phyloP scores from a whole-genome alignment of 306 rosid species.

The Morella rubra region DNA sequence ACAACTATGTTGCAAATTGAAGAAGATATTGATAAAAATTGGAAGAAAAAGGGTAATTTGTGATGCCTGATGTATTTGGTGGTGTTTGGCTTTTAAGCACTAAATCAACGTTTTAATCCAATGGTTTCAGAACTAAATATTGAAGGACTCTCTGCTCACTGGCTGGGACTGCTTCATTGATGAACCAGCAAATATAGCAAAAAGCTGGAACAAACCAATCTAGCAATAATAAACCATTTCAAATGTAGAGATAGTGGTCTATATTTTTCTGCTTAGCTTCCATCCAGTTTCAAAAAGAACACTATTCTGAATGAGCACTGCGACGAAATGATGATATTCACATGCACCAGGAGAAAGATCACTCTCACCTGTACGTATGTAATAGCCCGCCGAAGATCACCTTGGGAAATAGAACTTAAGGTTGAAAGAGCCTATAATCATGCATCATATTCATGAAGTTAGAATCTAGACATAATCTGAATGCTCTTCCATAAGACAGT shows the following conservation, averaged over 20 bases:
- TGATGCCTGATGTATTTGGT: background rate
- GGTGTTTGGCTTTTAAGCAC: too few species aligned
- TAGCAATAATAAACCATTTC: background rate
- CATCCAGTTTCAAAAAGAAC: slow-evolving; percentile 3
- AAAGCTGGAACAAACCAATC: background rate
- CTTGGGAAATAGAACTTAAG: slow-evolving; percentile 83
- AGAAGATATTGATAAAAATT: background rate
- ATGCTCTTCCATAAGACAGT: slow-evolving; percentile 3
- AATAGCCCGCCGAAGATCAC: slow-evolving; percentile 97
- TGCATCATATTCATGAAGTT: slow-evolving; percentile 21
- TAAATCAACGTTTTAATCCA: background rate
- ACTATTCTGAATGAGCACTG: background rate
- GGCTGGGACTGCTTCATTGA: background rate
- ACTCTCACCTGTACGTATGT: slow-evolving; percentile 80
- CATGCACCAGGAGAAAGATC: background rate
- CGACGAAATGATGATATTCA: background rate
- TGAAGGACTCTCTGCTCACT: background rate
- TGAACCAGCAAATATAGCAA: background rate
- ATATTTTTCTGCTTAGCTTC: background rate
- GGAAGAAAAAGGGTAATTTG: background rate
- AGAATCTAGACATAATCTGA: slow-evolving; percentile 13
- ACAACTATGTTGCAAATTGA: background rate
- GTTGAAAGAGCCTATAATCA: slow-evolving; percentile 68
- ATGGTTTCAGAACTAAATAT: background rate
- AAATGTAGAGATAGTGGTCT: background rate